Percentiles rank a stretch among this genome's conserved stretches.
Conservation (phyloP, 208 protist species). For the Tritrichomonas musculus region DNA sequence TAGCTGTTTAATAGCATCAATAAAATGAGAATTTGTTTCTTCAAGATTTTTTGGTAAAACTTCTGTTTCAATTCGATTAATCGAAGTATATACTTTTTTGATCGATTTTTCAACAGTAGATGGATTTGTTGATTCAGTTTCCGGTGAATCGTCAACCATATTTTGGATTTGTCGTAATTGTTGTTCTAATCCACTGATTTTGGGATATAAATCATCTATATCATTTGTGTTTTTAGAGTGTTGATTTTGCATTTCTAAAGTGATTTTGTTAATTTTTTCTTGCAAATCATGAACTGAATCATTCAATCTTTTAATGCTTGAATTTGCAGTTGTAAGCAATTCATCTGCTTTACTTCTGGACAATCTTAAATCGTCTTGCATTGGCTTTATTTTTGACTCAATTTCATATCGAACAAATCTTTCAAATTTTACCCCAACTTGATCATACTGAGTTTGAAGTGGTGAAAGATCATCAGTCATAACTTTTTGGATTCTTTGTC, state of each 20-base stretch:
- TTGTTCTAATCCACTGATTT: not conserved
- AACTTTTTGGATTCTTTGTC: not conserved
- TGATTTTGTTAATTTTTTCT: not conserved
- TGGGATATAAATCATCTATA: not conserved
- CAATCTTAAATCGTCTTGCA: not conserved
- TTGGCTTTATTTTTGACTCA: not conserved
- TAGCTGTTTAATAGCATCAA: not conserved
- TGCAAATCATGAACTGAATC: not conserved
- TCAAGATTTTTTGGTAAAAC: not conserved
- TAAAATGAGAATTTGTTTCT: not conserved
- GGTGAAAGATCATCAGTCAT: not conserved
- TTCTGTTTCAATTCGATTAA: not conserved
- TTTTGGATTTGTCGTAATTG: not conserved
- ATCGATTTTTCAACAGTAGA: not conserved
- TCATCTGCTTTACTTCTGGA: not conserved
- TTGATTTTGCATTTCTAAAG: not conserved
- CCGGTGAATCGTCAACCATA: not conserved
- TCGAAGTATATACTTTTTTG: not conserved
- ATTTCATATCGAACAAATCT: not conserved
- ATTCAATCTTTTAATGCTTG: not conserved
- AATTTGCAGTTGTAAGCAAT: not conserved
- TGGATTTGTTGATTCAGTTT: not conserved
- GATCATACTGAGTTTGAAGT: not conserved
- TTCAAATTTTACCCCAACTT: not conserved
- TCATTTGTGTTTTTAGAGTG: not conserved